Percentiles rank a stretch among this genome's conserved stretches.
phyloP scores from a whole-genome alignment of 2,329 filamentous ascomycete species.

The Colletotrichum magnum region DNA sequence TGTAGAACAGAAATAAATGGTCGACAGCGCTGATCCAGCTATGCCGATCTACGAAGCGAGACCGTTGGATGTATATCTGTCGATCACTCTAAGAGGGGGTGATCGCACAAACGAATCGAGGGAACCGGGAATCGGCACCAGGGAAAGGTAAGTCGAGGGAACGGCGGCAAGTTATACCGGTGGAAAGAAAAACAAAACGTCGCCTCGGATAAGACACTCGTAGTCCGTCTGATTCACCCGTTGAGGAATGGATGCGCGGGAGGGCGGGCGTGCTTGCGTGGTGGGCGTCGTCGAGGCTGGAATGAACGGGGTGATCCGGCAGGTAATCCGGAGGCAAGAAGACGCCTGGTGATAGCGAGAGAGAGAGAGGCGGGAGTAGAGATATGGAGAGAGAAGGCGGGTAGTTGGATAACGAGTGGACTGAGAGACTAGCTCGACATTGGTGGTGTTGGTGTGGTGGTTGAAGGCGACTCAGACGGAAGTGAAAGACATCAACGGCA shows the following conservation, averaged over 20 bases:
- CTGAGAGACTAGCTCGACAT: conserved; percentile 43
- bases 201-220: conserved; percentile 14
- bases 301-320: conserved; percentile 27
- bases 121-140: conserved; percentile 9
- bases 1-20: conserved; percentile 16
- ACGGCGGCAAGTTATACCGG: conserved; percentile 25
- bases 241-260: conserved; percentile 34
- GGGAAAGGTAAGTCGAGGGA: conserved; percentile 11
- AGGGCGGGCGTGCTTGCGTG: conserved; percentile 16
- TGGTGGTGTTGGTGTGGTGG: conserved; percentile 20
- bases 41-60: conserved; percentile 33
- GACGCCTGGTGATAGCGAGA: conserved; percentile 10
- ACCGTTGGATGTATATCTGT: conserved; percentile 22
- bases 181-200: conserved; percentile 12
- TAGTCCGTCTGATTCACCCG: conserved; percentile 8
- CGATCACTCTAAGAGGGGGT: conserved; percentile 30
- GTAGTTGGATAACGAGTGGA: conserved; percentile 40
- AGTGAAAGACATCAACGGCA: conserved; percentile 40
- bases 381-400: conserved; percentile 18
- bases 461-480: conserved; percentile 32
- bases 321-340: conserved; percentile 12
- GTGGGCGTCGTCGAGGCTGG: conserved; percentile 13
- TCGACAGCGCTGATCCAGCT: conserved; percentile 30
- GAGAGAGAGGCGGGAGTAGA: too few relatives aligned
- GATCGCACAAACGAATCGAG: conserved; percentile 25